Conservation (phyloP, 768 basidiomycete genomes). For the Mycena sanguinolenta region DNA sequence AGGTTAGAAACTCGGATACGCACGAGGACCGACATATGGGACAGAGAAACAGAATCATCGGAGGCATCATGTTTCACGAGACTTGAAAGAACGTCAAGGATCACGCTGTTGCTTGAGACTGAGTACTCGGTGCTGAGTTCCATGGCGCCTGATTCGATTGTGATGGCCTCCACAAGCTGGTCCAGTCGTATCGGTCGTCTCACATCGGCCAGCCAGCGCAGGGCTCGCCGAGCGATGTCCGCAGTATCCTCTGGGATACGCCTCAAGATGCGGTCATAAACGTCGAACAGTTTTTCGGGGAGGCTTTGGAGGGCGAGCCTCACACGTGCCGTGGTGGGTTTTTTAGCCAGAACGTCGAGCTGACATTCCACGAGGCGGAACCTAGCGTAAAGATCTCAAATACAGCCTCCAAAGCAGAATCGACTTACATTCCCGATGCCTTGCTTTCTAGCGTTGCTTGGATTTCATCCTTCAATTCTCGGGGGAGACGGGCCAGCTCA, state of each 20-base stretch:
- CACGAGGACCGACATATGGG: slow-evolving; percentile 14
- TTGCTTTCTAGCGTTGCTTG: neutral
- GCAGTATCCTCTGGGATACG: neutral
- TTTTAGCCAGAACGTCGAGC: neutral
- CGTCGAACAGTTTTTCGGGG: neutral
- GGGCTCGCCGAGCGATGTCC: slow-evolving; percentile 4
- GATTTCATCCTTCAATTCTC: neutral
- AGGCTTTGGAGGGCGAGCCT: slow-evolving; percentile 3
- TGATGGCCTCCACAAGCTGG: slow-evolving; percentile 5
- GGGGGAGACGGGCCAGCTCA: neutral
- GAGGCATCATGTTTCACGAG: neutral
- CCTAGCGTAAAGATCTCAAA: neutral
- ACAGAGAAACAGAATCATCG: neutral
- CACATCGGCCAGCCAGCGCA: slow-evolving; percentile 14
- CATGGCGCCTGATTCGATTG: neutral
- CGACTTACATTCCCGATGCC: slow-evolving; percentile 1
- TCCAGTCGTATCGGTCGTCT: neutral
- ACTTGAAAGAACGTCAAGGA: slow-evolving; percentile 4
- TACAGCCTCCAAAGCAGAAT: too few relatives aligned
- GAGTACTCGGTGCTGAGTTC: neutral
- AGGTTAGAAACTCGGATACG: neutral
- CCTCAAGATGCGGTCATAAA: slow-evolving; percentile 5
- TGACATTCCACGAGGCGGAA: slow-evolving; percentile 14
- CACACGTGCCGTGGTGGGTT: neutral
- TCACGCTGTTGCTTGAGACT: neutral